Percentiles rank a stretch among this genome's conserved stretches.
Evolutionary conservation across 2,329 filamentous ascomycete species (phyloP).

Genomic region (Fusarium verticillioides): DNA sequence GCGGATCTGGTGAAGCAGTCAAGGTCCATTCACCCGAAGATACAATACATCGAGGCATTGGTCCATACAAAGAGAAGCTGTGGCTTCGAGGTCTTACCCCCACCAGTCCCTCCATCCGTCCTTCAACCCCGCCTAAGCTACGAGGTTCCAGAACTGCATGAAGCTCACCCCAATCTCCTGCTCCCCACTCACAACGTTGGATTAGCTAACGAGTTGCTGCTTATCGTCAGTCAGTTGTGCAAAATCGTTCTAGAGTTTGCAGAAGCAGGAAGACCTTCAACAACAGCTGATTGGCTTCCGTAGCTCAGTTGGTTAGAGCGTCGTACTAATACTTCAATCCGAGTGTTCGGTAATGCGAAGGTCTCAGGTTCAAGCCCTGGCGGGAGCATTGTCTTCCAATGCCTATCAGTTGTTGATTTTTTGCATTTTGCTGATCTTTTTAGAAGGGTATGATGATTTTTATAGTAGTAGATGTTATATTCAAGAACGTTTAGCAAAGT

Average conservation of each 20-base stretch:
- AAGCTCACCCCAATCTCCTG: conserved; percentile 8
- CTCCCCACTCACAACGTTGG: conserved; percentile 3
- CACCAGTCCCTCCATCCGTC: conserved; percentile 15
- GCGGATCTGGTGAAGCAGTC: not conserved
- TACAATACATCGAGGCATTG: not conserved
- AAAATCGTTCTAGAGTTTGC: not conserved
- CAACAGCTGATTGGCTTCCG: conserved; percentile 40
- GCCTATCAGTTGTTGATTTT: conserved; percentile 19
- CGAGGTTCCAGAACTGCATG: conserved; percentile 14
- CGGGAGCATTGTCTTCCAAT: conserved; percentile 38
- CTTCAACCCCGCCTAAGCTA: conserved; percentile 18
- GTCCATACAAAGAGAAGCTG: not conserved
- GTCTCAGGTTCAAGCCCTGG: conserved; percentile 47
- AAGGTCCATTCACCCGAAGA: not conserved
- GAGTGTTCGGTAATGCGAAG: conserved; percentile 42
- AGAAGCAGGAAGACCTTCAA: not conserved
- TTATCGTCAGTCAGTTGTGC: not conserved
- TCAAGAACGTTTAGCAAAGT: no score
- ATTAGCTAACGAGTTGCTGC: conserved; percentile 2
- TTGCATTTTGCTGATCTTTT: conserved; percentile 8
- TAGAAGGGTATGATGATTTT: not conserved
- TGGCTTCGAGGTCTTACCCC: conserved; percentile 23
- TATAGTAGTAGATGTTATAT: not conserved
- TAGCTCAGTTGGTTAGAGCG: conserved; percentile 48
- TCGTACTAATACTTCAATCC: conserved; percentile 44